These are phyloP conservation scores for Urochloa ruziziensis DNA, from an alignment of 176 grass and related monocot genomes.

Conservation along the genomic window DNA sequence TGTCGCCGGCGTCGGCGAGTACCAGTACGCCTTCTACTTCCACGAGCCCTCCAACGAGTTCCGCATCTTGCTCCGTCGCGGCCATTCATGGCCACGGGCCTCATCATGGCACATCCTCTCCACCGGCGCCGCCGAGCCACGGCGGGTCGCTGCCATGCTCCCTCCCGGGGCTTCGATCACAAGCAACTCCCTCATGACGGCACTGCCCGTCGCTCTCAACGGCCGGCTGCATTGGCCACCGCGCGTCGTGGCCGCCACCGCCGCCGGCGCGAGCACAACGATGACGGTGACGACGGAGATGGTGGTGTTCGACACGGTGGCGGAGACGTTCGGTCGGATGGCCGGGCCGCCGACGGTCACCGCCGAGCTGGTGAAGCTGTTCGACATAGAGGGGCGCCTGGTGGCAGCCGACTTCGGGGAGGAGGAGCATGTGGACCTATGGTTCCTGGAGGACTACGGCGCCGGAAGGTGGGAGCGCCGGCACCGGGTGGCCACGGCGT, in stretches of 20 bases:
- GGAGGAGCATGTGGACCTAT: not conserved
- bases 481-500: not conserved
- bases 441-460: not conserved
- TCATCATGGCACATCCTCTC: too few species aligned
- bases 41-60: not conserved
- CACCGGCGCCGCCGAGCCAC: not conserved
- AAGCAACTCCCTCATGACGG: too few species aligned
- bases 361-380: not conserved
- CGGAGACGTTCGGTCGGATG: not conserved
- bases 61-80: not conserved
- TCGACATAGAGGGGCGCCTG: not conserved
- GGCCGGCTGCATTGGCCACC: not conserved
- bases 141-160: not conserved
- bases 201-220: not conserved
- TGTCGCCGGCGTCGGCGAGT: accelerated
- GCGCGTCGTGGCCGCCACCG: too few species aligned
- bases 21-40: not conserved
- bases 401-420: not conserved
- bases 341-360: not conserved
- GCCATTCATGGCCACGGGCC: not conserved
- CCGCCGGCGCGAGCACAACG: too few species aligned
- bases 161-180: not conserved
- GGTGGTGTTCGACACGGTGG: not conserved
- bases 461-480: not conserved
- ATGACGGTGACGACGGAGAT: not conserved